Base-by-base conservation (phyloP, 2,329 filamentous ascomycete genomes). In the Emmonsia crescens region DNA sequence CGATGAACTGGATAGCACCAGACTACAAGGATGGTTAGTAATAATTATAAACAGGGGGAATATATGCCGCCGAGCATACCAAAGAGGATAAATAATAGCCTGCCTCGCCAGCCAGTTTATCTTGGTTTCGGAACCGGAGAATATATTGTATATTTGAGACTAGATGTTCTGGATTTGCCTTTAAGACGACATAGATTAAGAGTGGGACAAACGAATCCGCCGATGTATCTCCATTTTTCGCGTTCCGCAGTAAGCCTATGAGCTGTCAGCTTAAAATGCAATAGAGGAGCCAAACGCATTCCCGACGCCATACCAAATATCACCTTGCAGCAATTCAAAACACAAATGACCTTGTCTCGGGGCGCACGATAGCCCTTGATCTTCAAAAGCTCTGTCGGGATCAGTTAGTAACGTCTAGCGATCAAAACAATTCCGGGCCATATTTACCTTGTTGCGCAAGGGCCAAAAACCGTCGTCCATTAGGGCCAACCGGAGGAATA, bases 61-160 rank as follows among this genome's bases (percentile, higher is more conserved):
- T 57, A 54, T 36, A 55, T 40, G 55, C 49, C 54, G 14, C 51
- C 55, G 71, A 40, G 12, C 82, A 70, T 77, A 91, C 89, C 67
- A 99, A 78, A 8, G 94, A 97, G 38, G 93, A 97, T 61, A 99
- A 84, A 75, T 99, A 99, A 76, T 99, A 99, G 14, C 94, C 94
- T 16, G 94, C 93, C 78, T 99, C 94, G n/a, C 94, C 94, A 29
- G 89, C 89, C 0, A 99, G 85, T 74, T 97, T 97, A 60, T 99
- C 94, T 75, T 96, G 94, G 70, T 97, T 96, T 59, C 94, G 86
- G 78, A 99, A 99, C 54, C 95, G 87, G 59, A 97, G 80, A 65
- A 99, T 97, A 74, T 99, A 99, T 75, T 99, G 94, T 2, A 99
- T 90, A 73, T 99, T 99, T 63, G 92, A 96, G 31, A 97, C 92